Base-by-base conservation (phyloP, 2,329 filamentous ascomycete genomes). In the Cladobotryum protrusum region DNA sequence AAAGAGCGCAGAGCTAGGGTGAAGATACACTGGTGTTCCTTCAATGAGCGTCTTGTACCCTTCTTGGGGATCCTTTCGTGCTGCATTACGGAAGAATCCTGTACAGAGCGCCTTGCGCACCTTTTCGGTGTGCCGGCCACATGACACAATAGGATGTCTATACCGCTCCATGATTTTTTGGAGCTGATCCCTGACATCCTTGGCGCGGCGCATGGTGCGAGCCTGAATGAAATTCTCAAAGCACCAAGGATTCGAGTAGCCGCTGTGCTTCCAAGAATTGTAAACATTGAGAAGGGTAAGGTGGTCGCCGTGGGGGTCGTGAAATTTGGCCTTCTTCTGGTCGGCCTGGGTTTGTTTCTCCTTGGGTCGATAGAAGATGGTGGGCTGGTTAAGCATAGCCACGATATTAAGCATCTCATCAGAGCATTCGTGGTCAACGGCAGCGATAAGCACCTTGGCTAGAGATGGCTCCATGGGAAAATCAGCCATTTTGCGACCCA, bases 151-250 rank as follows among this genome's bases (percentile, higher is more conserved):
- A 0, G 79, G 77, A 59, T 96, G 89, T 50, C 85, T 86, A 70
- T 97, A 93, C 5, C 93, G 83, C 49, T 93, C 82, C 86, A 99
- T 95, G 67, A 99, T 97, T 59, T 87, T 88, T 47, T 92, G 81
- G 3, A 99, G 78, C 68, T 99, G 93, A 54, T 95, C 86, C 15
- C 93, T 83, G 0, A 99, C 90, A 65, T 99, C 93, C 66, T 92
- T 88, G 9, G 89, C 91, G 11, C 92, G 85, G 52, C 83, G 81
- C 81, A 99, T 96, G 33, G 84, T 85, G 2, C 91, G 82, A 4
- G 89, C 90, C 65, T 97, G 91, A 65, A 99, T 93, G 66, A 95
- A 99, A 68, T 99, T 96, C 63, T 99, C 95, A 58, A 89, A 92
- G 65, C 93, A 97, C 93, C 93, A 99, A 0, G 91, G 84, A 50